Evolutionary conservation across 2,329 filamentous ascomycete species (phyloP), one percentile per base, ranked within the genome.

Genomic region (Cryoendolithus antarcticus): DNA sequence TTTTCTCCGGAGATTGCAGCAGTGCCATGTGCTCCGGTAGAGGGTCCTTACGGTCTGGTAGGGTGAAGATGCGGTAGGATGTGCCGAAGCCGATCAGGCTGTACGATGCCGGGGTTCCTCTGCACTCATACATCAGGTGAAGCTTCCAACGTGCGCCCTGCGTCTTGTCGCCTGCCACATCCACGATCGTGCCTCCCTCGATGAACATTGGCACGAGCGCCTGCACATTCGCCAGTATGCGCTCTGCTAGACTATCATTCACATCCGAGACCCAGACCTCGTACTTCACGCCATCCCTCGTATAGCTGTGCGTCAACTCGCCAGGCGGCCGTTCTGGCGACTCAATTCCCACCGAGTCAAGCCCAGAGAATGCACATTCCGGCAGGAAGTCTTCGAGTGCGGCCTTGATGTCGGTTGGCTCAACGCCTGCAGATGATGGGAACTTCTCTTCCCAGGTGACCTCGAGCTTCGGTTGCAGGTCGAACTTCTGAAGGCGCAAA

Each of bases 71-170:
- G 36, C 85, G 78, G 62, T 95, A 95, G 28, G 89, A 80, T 1
- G 89, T 96, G 10, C 82, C 80, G 61, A 93, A 96, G 41, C 91
- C 91, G 29, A 85, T 78, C 48, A 98, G 84, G 2, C 76, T 74
- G 58, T 95, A 94, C n/a, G 72, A 65, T 9, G 68, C 71, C 38
- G 64, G 67, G 7, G 61, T 63, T 8, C 49, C 39, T 19, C 15
- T 19, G 15, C 15, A 19, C 3, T 50, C 38, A 34, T 61, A 63
- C 40, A 94, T 67, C 49, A 94, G 78, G 63, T 86, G 96, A n/a
- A 96, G 65, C 1, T 83, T 86, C 91, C 91, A 98, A 52, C 89
- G 75, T 44, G 86, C 75, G 6, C 24, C 24, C 12, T 80, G 62
- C 0, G 77, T 79, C 70, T 76, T 80, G 45, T 88, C 81, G 1